Evolutionary conservation across 1,139 yeast species (phyloP).

Genomic region (Saccharomyces hybrid): DNA sequence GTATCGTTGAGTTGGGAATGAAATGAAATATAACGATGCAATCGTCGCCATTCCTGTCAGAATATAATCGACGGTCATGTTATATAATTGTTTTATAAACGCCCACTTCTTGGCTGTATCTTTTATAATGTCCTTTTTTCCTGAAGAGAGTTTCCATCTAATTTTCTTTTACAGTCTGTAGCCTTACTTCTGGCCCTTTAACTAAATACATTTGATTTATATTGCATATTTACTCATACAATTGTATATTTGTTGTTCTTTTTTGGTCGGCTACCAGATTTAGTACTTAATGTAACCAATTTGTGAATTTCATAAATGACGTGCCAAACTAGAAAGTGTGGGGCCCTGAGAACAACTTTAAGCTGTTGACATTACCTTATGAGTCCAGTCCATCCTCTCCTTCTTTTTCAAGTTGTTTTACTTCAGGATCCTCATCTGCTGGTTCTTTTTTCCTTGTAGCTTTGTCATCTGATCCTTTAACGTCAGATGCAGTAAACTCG

Average conservation of each 20-base stretch:
- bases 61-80: not conserved
- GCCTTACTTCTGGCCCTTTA: not conserved
- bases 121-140: not conserved
- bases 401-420: not conserved
- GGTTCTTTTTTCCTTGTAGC: slow-evolving; percentile 1
- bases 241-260: not conserved
- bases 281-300: not conserved
- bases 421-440: not conserved
- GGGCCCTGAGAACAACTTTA: not conserved
- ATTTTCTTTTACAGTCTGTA: not conserved
- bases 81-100: not conserved
- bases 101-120: not conserved
- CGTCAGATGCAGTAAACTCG: not conserved
- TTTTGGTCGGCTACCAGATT: not conserved
- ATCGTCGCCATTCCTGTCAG: not conserved
- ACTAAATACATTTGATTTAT: not conserved
- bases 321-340: not conserved
- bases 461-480: slow-evolving; percentile 1
- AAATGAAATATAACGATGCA: not conserved
- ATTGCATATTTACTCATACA: not conserved
- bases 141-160: no score
- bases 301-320: not conserved
- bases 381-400: not conserved
- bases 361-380: not conserved
- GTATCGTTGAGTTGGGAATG: not conserved